A percentile compares a stretch with the other conserved stretches of the same genome.
These are phyloP conservation scores for Diaporthe australafricana DNA, from an alignment of 2,329 filamentous ascomycete genomes.

Conservation along the genomic window DNA sequence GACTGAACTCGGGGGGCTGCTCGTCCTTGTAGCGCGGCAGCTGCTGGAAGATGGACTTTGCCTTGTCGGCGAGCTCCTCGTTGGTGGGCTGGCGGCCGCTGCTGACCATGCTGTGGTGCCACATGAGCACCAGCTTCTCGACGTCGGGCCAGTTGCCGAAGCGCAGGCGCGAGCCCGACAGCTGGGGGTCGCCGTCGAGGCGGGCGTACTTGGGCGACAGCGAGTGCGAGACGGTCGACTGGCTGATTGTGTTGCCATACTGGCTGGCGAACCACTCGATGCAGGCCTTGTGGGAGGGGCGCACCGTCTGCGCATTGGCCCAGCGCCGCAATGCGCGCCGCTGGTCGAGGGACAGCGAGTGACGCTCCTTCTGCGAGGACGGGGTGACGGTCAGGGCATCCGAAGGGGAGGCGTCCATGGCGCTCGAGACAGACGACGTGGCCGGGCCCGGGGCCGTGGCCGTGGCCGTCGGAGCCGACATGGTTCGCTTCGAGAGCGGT, in stretches of 20 bases:
- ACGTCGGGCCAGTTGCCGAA: conserved; percentile 75
- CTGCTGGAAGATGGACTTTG: conserved; percentile 68
- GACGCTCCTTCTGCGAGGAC: conserved; percentile 58
- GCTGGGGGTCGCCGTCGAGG: conserved; percentile 70
- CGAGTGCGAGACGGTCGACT: conserved; percentile 73
- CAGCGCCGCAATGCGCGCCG: conserved; percentile 70
- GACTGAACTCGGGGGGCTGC: conserved; percentile 70
- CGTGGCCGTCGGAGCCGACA: conserved; percentile 34
- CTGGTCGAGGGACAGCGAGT: conserved; percentile 72
- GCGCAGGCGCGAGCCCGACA: conserved; percentile 71
- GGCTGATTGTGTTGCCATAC: conserved; percentile 71
- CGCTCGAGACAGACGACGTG: conserved; percentile 29
- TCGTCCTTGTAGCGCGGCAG: conserved; percentile 72
- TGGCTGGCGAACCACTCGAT: conserved; percentile 72
- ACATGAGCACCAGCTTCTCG: conserved; percentile 67
- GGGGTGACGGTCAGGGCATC: conserved; percentile 15
- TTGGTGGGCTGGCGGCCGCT: conserved; percentile 70
- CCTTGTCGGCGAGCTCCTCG: conserved; percentile 72
- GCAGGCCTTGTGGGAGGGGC: conserved; percentile 71
- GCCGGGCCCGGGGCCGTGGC: conserved; percentile 31
- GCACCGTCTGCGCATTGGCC: conserved; percentile 67
- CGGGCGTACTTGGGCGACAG: conserved; percentile 72
- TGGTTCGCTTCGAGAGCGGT: conserved; percentile 10
- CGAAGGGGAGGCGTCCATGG: conserved; percentile 30
- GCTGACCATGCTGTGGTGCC: conserved; percentile 64